These are phyloP conservation scores for Candida chauliodis DNA, from an alignment of 805 yeast genomes.

Conservation along the genomic window DNA sequence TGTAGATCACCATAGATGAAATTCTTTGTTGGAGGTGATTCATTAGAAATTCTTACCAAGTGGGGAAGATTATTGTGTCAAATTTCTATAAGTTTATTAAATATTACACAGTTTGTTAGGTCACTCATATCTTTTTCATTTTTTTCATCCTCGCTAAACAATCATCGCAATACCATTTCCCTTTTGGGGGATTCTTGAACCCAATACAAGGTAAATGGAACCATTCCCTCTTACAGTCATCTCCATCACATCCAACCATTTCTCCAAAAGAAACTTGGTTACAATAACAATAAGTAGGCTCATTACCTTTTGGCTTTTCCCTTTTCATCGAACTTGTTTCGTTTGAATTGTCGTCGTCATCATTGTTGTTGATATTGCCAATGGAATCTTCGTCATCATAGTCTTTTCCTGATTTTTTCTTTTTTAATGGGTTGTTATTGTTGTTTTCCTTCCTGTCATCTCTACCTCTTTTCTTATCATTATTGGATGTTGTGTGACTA, in stretches of 20 bases:
- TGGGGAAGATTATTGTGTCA: not conserved
- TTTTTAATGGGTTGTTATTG: constrained; percentile 16
- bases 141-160: constrained; percentile 11
- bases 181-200: constrained; percentile 75
- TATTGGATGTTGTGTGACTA: not conserved
- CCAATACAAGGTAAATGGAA: constrained; percentile 94
- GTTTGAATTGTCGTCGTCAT: constrained; percentile 7
- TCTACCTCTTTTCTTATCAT: constrained; percentile 13
- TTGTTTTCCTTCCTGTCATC: constrained; percentile 14
- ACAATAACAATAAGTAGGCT: constrained; percentile 93
- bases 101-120: too few relatives aligned
- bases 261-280: constrained; percentile 97
- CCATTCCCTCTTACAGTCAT: constrained; percentile 90
- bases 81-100: too few relatives aligned
- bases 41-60: too few relatives aligned
- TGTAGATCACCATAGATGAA: too few relatives aligned
- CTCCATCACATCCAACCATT: constrained; percentile 99
- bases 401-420: constrained; percentile 15
- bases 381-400: constrained; percentile 12
- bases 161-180: constrained; percentile 44
- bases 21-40: too few relatives aligned
- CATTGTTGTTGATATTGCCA: constrained; percentile 12
- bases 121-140: not conserved
- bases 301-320: constrained; percentile 23
- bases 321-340: not conserved